Conservation (phyloP, 495 filamentous ascomycete species). For the Bathelium albidoporum region DNA sequence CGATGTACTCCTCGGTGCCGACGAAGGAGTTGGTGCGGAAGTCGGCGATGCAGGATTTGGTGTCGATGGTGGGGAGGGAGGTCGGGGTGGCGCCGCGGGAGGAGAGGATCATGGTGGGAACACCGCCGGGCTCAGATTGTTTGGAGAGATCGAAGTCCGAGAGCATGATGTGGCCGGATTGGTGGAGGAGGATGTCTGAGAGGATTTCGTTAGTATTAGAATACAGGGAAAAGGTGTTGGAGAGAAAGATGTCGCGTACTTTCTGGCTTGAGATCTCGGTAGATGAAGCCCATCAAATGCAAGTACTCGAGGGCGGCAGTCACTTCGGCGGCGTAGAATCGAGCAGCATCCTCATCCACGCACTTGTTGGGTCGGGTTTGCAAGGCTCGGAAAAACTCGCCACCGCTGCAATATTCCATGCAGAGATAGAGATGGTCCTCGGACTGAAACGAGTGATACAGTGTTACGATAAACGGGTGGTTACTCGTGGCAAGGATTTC, state of each 20-base stretch:
- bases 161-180: slow-evolving; percentile 98
- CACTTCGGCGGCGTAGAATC: slow-evolving; percentile 98
- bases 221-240: background rate
- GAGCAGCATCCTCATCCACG: slow-evolving; percentile 90
- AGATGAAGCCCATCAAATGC: slow-evolving; percentile 98
- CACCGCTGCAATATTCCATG: slow-evolving; percentile 99
- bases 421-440: slow-evolving; percentile 97
- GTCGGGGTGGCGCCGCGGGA: slow-evolving; percentile 63
- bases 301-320: slow-evolving; percentile 94
- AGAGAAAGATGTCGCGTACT: slow-evolving; percentile 48
- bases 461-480: slow-evolving; percentile 95
- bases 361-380: slow-evolving; percentile 96
- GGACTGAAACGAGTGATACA: slow-evolving; percentile 98
- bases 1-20: slow-evolving; percentile 97
- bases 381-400: slow-evolving; percentile 93
- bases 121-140: slow-evolving; percentile 91
- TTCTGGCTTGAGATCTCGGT: slow-evolving; percentile 94
- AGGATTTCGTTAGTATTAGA: slow-evolving; percentile 14
- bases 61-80: slow-evolving; percentile 88
- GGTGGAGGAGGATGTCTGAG: slow-evolving; percentile 97
- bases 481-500: slow-evolving; percentile 98
- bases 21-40: slow-evolving; percentile 98
- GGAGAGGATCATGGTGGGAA: slow-evolving; percentile 85
- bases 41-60: slow-evolving; percentile 95
- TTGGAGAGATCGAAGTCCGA: slow-evolving; percentile 98